Evolutionary conservation across 768 basidiomycete species (phyloP).

Genomic region (Boletellus emodensis): DNA sequence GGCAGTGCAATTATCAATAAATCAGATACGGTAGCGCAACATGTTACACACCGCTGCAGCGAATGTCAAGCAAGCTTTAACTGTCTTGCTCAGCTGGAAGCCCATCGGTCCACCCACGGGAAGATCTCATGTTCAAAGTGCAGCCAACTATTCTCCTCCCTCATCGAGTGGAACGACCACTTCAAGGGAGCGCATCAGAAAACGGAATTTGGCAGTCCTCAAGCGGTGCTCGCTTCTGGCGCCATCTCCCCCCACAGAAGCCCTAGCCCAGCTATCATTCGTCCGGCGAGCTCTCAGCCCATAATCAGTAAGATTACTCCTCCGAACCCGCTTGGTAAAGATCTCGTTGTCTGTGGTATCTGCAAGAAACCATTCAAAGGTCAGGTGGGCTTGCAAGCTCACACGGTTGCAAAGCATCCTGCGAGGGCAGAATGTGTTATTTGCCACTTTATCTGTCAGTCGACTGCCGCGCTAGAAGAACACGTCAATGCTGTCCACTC

Average conservation of each 20-base stretch:
- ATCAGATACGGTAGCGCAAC: conserved; percentile 1
- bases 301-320: conserved; percentile 3
- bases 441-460: conserved; percentile 22
- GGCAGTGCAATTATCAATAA: neutral
- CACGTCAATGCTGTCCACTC: conserved; percentile 28
- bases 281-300: conserved; percentile 19
- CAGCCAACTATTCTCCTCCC: conserved; percentile 15
- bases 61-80: conserved; percentile 19
- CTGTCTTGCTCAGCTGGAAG: conserved; percentile 16
- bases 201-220: conserved; percentile 2
- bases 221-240: conserved; percentile 5
- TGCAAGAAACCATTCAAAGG: conserved; percentile 23
- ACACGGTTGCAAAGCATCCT: conserved; percentile 24
- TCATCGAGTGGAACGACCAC: conserved; percentile 27
- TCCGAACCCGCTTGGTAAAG: conserved; percentile 5
- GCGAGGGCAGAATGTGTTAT: conserved; percentile 20
- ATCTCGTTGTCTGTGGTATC: conserved; percentile 12
- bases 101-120: conserved; percentile 17
- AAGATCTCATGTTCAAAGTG: conserved; percentile 26
- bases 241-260: conserved; percentile 6
- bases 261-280: conserved; percentile 12
- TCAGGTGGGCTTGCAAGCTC: conserved; percentile 22
- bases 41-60: conserved; percentile 12
- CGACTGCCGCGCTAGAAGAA: conserved; percentile 20
- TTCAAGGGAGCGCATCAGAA: conserved; percentile 21